Base-by-base conservation (phyloP, 2,329 filamentous ascomycete genomes). In the Trichoderma koningii region DNA sequence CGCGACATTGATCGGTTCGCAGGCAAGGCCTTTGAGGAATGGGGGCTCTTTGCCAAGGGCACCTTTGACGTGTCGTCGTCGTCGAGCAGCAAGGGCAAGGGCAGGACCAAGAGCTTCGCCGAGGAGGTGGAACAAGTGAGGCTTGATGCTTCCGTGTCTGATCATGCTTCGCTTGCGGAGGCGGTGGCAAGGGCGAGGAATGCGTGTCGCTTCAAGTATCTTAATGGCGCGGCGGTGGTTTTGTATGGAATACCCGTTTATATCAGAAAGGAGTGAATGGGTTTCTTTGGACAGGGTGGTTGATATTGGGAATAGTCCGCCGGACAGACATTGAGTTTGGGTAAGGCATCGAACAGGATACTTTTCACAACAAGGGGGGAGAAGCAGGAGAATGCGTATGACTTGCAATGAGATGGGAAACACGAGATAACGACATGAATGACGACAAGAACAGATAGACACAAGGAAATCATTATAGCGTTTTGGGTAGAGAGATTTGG, bases 221-320 rank as follows among this genome's bases (percentile, higher is more conserved):
- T 99, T 70, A 99, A 97, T 72, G 95, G 93, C 0, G 95, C 94
- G 12, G 93, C 94, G 44, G 92, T 95, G 26, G 93, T 95, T 69
- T 89, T 98, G 61, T 99, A 98, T 80, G 95, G 95, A 17, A 89
- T 99, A 74, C 95, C 95, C 34, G 92, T 97, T 68, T 97, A 93
- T 78, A 82, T 97, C 69, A 78, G 76, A 55, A 73, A 68, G 56
- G 69, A 64, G 62, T 67, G 61, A 64, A 17, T 47, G 21, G 15
- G 28, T 1, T 6, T 51, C 21, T 41, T 21, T 30, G 21, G 50
- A 30, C 6, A 34, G 2, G 17, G 26, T 9, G 52, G 19, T 7
- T 14, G 26, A 10, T 34, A 19, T 19, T 34, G 14, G 10, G 48
- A 9, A 4, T 2, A 28, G 5, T 7, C 0, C 5, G 3, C 15